Base-by-base conservation (phyloP, 768 basidiomycete species). In the Amanita pseudoporphyria region DNA sequence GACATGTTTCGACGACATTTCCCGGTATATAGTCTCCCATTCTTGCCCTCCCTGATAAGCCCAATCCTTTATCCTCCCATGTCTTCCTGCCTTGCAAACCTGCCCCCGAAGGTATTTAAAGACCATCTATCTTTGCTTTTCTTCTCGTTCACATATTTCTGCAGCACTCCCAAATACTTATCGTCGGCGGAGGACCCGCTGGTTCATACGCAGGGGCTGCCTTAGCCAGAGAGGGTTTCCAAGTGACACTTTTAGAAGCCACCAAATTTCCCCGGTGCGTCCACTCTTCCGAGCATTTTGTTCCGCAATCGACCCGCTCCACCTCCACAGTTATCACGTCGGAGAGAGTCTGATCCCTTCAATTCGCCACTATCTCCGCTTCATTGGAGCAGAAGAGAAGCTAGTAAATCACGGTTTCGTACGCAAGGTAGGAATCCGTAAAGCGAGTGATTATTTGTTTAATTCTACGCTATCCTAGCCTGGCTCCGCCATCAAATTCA, bases 291-390 rank as follows among this genome's bases (percentile, higher is more conserved):
- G 24, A 16, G 24, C 21, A 19, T 18, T 30, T 43, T 33, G 32
- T 50, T n/a, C 33, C 24, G 16, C 31, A 26, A 21, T 26, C 16
- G 12, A n/a, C 12, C 18, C 24, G 9, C 21, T 39, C 31, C 21
- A 9, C 9, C 45, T 31, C 35, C 46, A 43, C 52, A 77, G 76
- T 22, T 81, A 79, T 58, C 77, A 78, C 59, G 64, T 77, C 45
- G 79, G 79, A 24, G 79, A 81, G 67, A 77, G 75, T 56, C 62
- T 82, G 24, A 78, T 82, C 52, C 78, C 79, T 4, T 81, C 79
- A 2, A 62, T 76, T 35, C 71, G 79, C n/a, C 77, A 74, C 51
- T 79, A 78, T 56, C 65, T 79, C 53, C 67, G 74, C 32, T 81
- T 76, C 60, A 78, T 82, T 41, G 79, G 69, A 5, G 76, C 74